Percentiles rank a stretch among this genome's conserved stretches.
Evolutionary conservation across 225 moss, liverwort and hornwort species (phyloP).

Genomic region (Climacium dendroides): DNA sequence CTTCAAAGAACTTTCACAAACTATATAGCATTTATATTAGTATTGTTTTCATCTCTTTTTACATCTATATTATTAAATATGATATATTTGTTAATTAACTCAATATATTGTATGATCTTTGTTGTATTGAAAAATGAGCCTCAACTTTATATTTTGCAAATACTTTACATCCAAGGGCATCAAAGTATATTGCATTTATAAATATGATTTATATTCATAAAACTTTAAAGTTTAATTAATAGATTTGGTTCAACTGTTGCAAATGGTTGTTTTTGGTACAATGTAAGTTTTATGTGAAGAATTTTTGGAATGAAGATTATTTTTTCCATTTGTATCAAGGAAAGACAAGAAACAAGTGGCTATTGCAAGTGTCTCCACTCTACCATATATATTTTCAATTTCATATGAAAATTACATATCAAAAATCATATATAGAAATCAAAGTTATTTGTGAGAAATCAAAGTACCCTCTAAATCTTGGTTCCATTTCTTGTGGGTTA

Average conservation of each 20-base stretch:
- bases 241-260: background rate
- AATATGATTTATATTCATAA: background rate
- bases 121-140: background rate
- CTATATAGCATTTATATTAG: background rate
- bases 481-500: background rate
- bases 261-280: background rate
- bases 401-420: background rate
- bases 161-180: background rate
- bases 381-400: background rate
- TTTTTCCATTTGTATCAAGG: background rate
- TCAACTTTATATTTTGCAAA: background rate
- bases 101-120: background rate
- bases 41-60: background rate
- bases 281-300: background rate
- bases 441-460: background rate
- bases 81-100: background rate
- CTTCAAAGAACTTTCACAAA: background rate
- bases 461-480: background rate
- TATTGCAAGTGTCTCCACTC: background rate
- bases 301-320: background rate
- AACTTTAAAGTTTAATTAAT: background rate
- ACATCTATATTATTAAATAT: background rate
- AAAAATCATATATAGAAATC: background rate
- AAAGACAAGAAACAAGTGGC: background rate
- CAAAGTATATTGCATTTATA: background rate